Percentiles rank a stretch among this genome's conserved stretches.
Conservation (phyloP, 2,329 filamentous ascomycete genomes). For the Phialemonium atrogriseum region DNA sequence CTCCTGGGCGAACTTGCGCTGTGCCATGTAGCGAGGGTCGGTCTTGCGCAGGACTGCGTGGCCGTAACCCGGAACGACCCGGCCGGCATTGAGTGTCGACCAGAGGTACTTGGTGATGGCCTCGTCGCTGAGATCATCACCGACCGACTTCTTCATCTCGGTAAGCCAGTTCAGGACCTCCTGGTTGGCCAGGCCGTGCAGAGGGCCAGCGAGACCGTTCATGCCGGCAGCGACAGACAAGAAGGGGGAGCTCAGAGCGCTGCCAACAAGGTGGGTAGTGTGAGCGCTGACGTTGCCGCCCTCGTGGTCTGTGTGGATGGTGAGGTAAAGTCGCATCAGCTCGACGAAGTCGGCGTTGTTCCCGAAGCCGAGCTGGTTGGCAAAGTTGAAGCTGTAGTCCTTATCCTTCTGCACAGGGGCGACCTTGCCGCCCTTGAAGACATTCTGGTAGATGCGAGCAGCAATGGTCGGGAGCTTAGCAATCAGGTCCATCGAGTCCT, state of each 20-base stretch:
- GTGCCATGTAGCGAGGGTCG: conserved; percentile 95
- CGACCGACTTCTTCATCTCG: conserved; percentile 95
- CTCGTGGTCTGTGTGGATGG: conserved; percentile 99
- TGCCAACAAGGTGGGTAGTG: conserved; percentile 96
- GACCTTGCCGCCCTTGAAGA: conserved; percentile 99
- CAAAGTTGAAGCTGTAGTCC: conserved; percentile 99
- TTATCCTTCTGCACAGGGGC: conserved; percentile 94
- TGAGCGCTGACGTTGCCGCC: conserved; percentile 98
- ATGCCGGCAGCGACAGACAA: conserved; percentile 93
- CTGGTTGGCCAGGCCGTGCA: conserved; percentile 99
- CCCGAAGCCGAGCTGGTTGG: conserved; percentile 97
- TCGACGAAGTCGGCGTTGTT: conserved; percentile 95
- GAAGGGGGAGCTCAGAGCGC: conserved; percentile 93
- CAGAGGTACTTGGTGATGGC: conserved; percentile 98
- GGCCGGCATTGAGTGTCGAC: conserved; percentile 90
- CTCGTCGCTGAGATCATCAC: conserved; percentile 91
- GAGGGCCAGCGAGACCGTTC: conserved; percentile 94
- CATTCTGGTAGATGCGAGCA: conserved; percentile 98
- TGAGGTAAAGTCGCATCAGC: conserved; percentile 97
- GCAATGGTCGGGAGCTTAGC: conserved; percentile 98
- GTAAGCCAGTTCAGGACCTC: conserved; percentile 98
- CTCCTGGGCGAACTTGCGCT: conserved; percentile 91
- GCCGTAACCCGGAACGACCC: conserved; percentile 95
- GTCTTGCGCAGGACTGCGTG: conserved; percentile 99
- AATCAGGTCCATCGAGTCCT: conserved; percentile 98